Conservation (phyloP, 306 rosid genomes). For the Elaeagnus macrophylla region DNA sequence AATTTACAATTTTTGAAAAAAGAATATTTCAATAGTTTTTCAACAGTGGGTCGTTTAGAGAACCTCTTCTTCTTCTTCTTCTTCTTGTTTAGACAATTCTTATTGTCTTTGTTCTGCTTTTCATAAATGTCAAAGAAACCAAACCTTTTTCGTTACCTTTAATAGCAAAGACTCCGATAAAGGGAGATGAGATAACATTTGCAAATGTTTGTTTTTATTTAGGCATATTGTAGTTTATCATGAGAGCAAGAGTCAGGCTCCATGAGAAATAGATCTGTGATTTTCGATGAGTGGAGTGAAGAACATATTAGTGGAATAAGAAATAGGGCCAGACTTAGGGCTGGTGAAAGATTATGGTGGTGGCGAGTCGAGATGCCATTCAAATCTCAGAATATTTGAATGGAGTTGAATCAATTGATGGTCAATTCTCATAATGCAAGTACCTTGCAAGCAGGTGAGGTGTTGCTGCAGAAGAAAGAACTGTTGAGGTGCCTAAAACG, state of each 20-base stretch:
- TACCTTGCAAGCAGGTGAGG: constrained; percentile 77
- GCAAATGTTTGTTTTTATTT: constrained; percentile 32
- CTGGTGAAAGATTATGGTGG: constrained; percentile 57
- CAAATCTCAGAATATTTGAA: constrained; percentile 37
- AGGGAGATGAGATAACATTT: constrained; percentile 48
- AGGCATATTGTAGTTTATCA: constrained; percentile 24
- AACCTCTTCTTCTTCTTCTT: constrained; percentile 33
- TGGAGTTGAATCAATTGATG: constrained; percentile 55
- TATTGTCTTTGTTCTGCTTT: constrained; percentile 5
- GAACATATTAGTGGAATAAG: constrained; percentile 42
- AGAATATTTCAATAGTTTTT: constrained; percentile 38
- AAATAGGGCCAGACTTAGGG: constrained; percentile 46
- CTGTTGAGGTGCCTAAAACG: constrained; percentile 40
- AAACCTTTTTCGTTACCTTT: constrained; percentile 41
- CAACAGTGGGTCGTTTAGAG: constrained; percentile 48
- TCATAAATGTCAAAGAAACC: constrained; percentile 30
- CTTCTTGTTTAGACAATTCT: too few species aligned
- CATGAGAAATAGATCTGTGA: constrained; percentile 30
- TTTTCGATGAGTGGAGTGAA: constrained; percentile 52
- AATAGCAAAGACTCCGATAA: constrained; percentile 46
- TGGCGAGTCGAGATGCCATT: constrained; percentile 27
- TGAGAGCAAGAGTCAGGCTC: constrained; percentile 37
- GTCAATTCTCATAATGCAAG: constrained; percentile 47
- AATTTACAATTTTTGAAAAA: constrained; percentile 40
- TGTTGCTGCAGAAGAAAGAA: constrained; percentile 62